A percentile compares a stretch with the other conserved stretches of the same genome.
These are phyloP conservation scores for Phytophthora rubi DNA, from an alignment of 352 stramenopile genomes.

Conservation along the genomic window DNA sequence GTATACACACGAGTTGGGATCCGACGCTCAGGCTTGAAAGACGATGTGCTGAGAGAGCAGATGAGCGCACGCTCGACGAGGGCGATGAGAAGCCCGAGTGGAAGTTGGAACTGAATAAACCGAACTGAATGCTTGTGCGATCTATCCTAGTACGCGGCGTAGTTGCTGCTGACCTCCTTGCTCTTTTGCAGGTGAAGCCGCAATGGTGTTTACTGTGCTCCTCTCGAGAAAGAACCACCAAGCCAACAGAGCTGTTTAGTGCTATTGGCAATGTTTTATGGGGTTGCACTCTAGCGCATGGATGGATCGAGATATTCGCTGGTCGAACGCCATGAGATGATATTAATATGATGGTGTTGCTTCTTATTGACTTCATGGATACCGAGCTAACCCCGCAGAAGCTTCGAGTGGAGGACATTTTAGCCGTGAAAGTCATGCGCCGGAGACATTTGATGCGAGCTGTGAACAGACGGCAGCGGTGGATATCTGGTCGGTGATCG, in stretches of 20 bases:
- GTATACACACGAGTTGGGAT: slow-evolving; percentile 25
- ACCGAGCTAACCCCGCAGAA: not conserved
- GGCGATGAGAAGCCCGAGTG: slow-evolving; percentile 32
- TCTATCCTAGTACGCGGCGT: not conserved
- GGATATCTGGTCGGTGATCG: not conserved
- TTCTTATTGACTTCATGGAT: slow-evolving; percentile 1
- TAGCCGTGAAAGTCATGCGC: not conserved
- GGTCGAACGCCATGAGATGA: not conserved
- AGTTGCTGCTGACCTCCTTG: too few species aligned
- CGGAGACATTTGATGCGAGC: not conserved
- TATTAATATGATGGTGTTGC: not conserved
- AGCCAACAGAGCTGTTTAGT: too few species aligned
- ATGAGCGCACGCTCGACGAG: slow-evolving; percentile 21
- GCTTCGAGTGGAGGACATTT: not conserved
- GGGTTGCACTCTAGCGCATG: not conserved
- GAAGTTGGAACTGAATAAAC: slow-evolving; percentile 38
- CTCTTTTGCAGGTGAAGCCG: too few species aligned
- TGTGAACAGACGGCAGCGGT: not conserved
- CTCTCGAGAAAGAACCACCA: too few species aligned
- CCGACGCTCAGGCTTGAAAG: slow-evolving; percentile 16
- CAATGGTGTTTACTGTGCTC: too few species aligned
- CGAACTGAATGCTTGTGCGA: slow-evolving; percentile 40
- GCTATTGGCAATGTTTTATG: not conserved
- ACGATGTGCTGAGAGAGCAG: slow-evolving; percentile 23
- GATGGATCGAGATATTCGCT: not conserved